Evolutionary conservation across 2,329 filamentous ascomycete genomes (phyloP).

Genomic region (Colletotrichum coccodes): DNA sequence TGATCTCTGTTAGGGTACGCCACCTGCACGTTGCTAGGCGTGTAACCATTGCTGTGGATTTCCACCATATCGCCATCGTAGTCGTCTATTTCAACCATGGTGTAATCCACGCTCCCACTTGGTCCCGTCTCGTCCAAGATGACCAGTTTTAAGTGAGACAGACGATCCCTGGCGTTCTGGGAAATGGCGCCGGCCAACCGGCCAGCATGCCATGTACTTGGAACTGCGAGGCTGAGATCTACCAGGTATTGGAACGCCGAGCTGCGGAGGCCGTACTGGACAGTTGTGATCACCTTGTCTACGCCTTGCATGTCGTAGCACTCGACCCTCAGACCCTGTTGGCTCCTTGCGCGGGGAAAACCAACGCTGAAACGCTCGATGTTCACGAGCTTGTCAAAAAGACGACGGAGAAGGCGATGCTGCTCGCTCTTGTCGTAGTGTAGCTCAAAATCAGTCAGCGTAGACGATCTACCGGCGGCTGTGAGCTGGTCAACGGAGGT

Average conservation of each 20-base stretch:
- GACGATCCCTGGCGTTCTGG: neutral
- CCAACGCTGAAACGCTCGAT: constrained; percentile 2
- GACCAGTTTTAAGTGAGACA: neutral
- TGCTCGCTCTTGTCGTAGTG: constrained; percentile 11
- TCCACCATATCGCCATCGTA: neutral
- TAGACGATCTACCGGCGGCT: neutral
- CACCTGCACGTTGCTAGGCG: constrained; percentile 14
- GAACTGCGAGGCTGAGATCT: constrained; percentile 13
- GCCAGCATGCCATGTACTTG: constrained; percentile 12
- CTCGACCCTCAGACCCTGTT: neutral
- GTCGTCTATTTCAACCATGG: neutral
- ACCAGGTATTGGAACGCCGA: neutral
- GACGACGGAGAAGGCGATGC: neutral
- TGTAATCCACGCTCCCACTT: neutral
- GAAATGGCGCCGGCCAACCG: neutral
- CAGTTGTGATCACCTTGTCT: neutral
- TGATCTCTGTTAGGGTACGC: constrained; percentile 15
- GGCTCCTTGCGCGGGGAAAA: neutral
- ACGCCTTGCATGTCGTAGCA: constrained; percentile 20
- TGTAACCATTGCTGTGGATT: neutral
- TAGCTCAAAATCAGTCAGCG: neutral
- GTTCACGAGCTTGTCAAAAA: neutral
- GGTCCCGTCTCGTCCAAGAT: constrained; percentile 22
- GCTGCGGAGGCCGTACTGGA: neutral
- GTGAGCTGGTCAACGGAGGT: neutral